Conservation (phyloP, 2,329 filamentous ascomycete genomes). For the Botryotinia convoluta region DNA sequence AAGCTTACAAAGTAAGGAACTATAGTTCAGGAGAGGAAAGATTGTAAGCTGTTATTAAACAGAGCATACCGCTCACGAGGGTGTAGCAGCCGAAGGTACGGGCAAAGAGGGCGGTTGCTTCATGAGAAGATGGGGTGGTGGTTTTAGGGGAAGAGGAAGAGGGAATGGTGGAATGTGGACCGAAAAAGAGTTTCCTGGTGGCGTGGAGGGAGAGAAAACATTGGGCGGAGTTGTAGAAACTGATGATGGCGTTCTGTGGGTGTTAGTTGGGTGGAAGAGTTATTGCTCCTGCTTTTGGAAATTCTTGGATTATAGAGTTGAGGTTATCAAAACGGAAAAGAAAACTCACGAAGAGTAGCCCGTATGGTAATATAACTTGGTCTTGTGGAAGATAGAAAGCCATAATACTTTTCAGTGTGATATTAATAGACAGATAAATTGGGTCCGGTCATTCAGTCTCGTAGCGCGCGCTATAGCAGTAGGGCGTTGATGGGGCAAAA, state of each 20-base stretch:
- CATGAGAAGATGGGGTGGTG: not conserved
- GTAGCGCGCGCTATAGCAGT: not conserved
- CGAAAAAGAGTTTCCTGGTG: not conserved
- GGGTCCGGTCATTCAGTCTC: no score
- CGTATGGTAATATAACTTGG: not conserved
- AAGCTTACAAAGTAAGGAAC: not conserved
- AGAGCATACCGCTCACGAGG: not conserved
- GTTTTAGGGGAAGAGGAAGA: not conserved
- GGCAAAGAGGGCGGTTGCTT: not conserved
- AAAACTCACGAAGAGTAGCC: not conserved
- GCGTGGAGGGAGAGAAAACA: not conserved
- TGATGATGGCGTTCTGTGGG: not conserved
- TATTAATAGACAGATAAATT: no score
- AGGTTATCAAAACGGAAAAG: rapidly evolving
- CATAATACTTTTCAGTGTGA: not conserved
- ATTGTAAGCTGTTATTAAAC: not conserved
- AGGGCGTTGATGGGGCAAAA: not conserved
- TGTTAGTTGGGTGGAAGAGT: not conserved
- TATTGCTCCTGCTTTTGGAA: not conserved
- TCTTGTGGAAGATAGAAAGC: not conserved
- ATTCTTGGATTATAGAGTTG: not conserved
- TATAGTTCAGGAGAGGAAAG: no score
- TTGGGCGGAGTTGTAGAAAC: not conserved
- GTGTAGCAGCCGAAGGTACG: not conserved
- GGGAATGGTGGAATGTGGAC: not conserved